Base-by-base conservation (phyloP, 208 protist species). In the Endotrypanum monterogeii region DNA sequence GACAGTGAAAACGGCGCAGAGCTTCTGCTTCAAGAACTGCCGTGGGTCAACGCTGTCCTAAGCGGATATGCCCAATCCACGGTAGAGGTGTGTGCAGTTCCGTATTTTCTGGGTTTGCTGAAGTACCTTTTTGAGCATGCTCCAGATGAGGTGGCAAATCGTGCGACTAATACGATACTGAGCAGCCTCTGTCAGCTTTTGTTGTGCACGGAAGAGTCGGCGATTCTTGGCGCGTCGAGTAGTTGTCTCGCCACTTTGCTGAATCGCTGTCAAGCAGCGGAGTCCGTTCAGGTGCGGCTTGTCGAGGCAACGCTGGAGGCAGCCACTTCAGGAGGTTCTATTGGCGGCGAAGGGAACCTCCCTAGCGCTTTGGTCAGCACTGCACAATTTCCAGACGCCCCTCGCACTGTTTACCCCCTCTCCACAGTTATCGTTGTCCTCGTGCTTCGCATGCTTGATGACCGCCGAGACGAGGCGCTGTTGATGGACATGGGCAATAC, bases 171-270 rank as follows among this genome's bases (percentile, higher is more conserved):
- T 16, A 23, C 68, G 46, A 56, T 89, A 30, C 61, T 93, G 58
- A 69, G 68, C 57, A 68, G 67, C 48, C 67, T 91, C 20, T 90
- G 86, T 71, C 61, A 69, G 52, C 65, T 90, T 28, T 82, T 94
- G 2, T 80, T 91, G 35, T 80, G 55, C 28, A 82, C 86, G 6
- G 84, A 89, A 20, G 88, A 93, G 72, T 89, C 83, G 14, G 78
- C 84, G 35, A 83, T 91, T 35, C 56, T 92, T 28, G 80, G 73
- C 6, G 82, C 82, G 18, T 69, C 78, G 14, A 69, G 86, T 46
- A 73, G 67, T 70, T 91, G 86, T 77, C 79, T 95, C 16, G 75
- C 78, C 35, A 75, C 80, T 30, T 57, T 93, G 65, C 82, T 91
- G 57, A 75, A 71, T 7, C 78, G 88, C 35, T 89, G 83, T 69